Evolutionary conservation across 2,329 filamentous ascomycete genomes (phyloP).

Genomic region (Phoma sp.): DNA sequence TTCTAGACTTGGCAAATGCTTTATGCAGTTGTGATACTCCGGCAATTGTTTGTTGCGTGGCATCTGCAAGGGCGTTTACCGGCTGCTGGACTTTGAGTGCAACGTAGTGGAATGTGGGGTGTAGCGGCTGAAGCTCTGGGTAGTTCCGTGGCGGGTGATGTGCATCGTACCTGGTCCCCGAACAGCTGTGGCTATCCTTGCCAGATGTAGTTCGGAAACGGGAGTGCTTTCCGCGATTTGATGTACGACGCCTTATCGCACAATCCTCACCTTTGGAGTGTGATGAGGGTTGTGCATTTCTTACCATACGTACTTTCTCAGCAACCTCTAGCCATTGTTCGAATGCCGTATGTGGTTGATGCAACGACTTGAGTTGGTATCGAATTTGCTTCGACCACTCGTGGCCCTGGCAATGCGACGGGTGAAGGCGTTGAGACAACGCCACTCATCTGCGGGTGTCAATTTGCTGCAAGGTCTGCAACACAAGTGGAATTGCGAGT

Average conservation of each 20-base stretch:
- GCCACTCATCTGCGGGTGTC: background rate
- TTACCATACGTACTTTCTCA: too few species aligned
- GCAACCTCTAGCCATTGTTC: too few species aligned
- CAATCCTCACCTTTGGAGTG: too few species aligned
- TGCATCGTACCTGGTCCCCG: background rate
- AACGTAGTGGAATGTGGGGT: background rate
- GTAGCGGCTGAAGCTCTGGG: too few species aligned
- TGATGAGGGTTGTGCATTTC: too few species aligned
- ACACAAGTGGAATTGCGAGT: background rate
- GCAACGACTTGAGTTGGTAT: background rate
- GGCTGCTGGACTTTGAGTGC: background rate
- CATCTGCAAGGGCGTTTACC: background rate
- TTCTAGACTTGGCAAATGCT: constrained; percentile 3
- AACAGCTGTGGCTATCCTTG: background rate
- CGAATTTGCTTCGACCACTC: background rate
- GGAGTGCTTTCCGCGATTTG: background rate
- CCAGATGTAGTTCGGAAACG: background rate
- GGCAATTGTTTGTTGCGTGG: background rate
- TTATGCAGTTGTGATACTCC: background rate
- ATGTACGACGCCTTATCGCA: background rate
- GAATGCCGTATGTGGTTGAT: too few species aligned
- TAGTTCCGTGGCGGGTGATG: background rate
- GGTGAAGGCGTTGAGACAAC: background rate
- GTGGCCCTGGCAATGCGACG: background rate
- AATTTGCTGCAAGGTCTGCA: background rate